phyloP scores from a whole-genome alignment of 768 basidiomycete species.

The Russula brevipes region DNA sequence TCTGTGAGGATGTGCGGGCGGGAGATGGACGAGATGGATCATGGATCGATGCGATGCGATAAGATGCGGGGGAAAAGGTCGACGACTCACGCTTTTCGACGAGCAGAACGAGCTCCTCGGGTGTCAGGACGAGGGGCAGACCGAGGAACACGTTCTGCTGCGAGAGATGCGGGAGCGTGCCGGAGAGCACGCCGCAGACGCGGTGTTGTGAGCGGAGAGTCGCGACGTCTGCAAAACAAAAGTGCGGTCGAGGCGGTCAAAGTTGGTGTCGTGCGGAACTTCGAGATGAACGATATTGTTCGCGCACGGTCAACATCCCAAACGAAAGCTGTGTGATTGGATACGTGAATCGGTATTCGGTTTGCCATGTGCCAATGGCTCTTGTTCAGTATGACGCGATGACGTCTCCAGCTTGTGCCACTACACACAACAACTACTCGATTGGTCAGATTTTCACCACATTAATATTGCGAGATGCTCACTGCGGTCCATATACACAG shows the following conservation, averaged over 20 bases:
- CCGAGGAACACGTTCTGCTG: slow-evolving; percentile 98
- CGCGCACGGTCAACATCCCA: slow-evolving; percentile 79
- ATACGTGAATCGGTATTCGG: slow-evolving; percentile 36
- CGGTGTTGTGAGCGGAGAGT: slow-evolving; percentile 71
- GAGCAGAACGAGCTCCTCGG: slow-evolving; percentile 88
- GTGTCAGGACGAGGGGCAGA: slow-evolving; percentile 79
- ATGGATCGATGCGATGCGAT: no score
- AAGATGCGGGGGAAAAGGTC: neutral
- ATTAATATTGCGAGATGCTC: no score
- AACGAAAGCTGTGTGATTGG: slow-evolving; percentile 77
- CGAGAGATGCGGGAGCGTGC: slow-evolving; percentile 89
- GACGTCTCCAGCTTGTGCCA: no score
- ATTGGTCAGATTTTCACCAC: no score
- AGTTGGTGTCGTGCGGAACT: neutral
- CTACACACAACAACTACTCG: no score
- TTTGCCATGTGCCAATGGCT: neutral
- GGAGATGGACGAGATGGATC: no score
- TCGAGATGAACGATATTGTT: neutral
- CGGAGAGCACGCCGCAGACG: slow-evolving; percentile 79
- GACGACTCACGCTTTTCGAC: slow-evolving; percentile 64
- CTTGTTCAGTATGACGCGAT: no score
- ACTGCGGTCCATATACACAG: no score
- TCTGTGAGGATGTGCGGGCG: slow-evolving; percentile 40
- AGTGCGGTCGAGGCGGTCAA: neutral
- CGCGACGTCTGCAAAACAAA: slow-evolving; percentile 59